phyloP scores from a whole-genome alignment of 2,329 filamentous ascomycete species.

The Monosporascus sp. region DNA sequence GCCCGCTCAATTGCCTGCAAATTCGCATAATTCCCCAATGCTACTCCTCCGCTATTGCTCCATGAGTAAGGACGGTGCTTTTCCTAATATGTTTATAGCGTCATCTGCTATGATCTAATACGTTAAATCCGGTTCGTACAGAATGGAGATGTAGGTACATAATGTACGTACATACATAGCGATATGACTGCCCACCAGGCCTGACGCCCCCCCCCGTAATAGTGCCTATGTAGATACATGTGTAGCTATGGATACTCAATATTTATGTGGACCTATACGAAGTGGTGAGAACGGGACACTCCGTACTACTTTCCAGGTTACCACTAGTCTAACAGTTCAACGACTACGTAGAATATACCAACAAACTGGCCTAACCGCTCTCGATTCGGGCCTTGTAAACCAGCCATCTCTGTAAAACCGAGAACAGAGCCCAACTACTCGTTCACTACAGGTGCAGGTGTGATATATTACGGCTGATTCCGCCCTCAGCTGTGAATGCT shows the following conservation, averaged over 20 bases:
- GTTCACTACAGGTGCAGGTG: no score
- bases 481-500: no score
- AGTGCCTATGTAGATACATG: no score
- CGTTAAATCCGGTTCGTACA: background rate
- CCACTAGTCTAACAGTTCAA: background rate
- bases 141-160: slow-evolving; percentile 1
- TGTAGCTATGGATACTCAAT: no score
- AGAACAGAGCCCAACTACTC: no score
- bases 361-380: background rate
- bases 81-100: background rate
- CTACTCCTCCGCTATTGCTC: background rate
- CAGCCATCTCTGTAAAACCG: no score
- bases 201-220: no score
- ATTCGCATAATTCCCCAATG: background rate
- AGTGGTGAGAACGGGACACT: no score
- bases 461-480: no score
- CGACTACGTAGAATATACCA: background rate
- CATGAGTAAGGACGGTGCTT: no score
- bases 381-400: no score
- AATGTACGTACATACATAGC: background rate
- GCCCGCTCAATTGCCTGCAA: background rate
- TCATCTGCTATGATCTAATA: background rate
- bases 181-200: background rate
- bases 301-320: background rate
- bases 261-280: no score